Base-by-base conservation (phyloP, 306 rosid species). In the Cicer arietinum region DNA sequence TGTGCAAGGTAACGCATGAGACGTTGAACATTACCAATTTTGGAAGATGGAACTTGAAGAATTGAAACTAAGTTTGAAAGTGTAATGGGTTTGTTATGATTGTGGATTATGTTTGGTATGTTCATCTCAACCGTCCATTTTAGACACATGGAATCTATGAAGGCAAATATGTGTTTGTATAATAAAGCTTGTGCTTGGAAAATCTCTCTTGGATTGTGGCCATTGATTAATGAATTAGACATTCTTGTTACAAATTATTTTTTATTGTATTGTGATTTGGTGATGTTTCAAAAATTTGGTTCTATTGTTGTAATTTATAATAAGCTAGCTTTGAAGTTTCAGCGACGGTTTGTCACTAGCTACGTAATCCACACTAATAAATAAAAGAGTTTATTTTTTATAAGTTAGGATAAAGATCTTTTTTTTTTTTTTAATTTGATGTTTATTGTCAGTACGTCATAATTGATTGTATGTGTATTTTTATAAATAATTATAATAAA, bases 1-100 rank as follows among this genome's bases (percentile, higher is more conserved):
- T 80, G 88, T 1, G 83, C 78, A 14, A 88, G 41, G n/a, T 71
- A 71, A 35, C 81, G 83, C 82, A 85, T 75, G 17, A 88, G 75
- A 13, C 86, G 58, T 8, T 56, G 22, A n/a, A 84, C 63, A 1
- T 42, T 13, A 7, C 10, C 14, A 2, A 76, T 2, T 64, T 77
- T 88, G 7, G 78, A 6, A 0, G 60, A 79, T 46, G 74, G 81
- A 69, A 86, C 30, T 4, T 86, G 56, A 16, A 88, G 83, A 8
- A 69, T 78, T n/a, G 84, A 71, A 51, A 72, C 80, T 74, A 88
- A 71, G 6, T 84, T 50, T 1, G 68, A 40, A 8, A 84, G 84
- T 20, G 84, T 74, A 12, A 85, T 76, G 1, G 92, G 89, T 59
- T 83, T 44, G 50, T 84, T 80, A 50, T 75, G 77, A 12, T 7